These are phyloP conservation scores for Leccinum broughii DNA, from an alignment of 768 basidiomycete species.

Conservation along the genomic window DNA sequence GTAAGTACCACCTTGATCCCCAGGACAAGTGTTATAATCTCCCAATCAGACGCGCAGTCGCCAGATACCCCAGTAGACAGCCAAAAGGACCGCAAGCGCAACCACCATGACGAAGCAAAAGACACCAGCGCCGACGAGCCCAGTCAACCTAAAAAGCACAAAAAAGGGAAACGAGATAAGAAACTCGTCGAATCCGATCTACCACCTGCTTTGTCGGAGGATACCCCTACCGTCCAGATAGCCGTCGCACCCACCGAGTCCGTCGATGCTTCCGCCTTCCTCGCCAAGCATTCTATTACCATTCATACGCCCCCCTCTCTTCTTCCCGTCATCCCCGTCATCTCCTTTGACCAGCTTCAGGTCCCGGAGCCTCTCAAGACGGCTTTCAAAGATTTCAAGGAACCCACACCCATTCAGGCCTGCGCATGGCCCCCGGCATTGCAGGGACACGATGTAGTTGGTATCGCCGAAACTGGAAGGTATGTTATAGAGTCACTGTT, in stretches of 20 bases:
- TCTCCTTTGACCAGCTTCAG: slow-evolving; percentile 71
- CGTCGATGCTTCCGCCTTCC: slow-evolving; percentile 59
- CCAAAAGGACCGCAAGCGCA: slow-evolving; percentile 29
- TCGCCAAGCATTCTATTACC: slow-evolving; percentile 70
- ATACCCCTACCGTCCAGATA: slow-evolving; percentile 21
- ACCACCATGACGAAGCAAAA: slow-evolving; percentile 11
- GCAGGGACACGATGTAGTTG: slow-evolving; percentile 82
- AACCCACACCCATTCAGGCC: slow-evolving; percentile 94
- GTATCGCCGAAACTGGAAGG: slow-evolving; percentile 96
- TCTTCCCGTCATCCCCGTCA: slow-evolving; percentile 58
- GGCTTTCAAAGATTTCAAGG: slow-evolving; percentile 71
- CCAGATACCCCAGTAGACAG: slow-evolving; percentile 11
- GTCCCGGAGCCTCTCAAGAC: slow-evolving; percentile 61
- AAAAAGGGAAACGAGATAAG: slow-evolving; percentile 27
- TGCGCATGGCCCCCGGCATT: slow-evolving; percentile 93
- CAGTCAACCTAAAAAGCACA: slow-evolving; percentile 25
- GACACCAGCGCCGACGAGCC: slow-evolving; percentile 2
- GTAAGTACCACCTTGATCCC: background rate
- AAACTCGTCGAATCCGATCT: slow-evolving; percentile 2
- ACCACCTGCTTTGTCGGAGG: slow-evolving; percentile 3
- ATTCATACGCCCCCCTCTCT: slow-evolving; percentile 56
- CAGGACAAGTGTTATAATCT: background rate
- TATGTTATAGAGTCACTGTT: slow-evolving; percentile 25
- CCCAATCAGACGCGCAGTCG: background rate
- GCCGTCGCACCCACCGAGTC: slow-evolving; percentile 11